A percentile compares a stretch with the other conserved stretches of the same genome.
Evolutionary conservation across 768 basidiomycete species (phyloP).

Genomic region (Russula olivacea): DNA sequence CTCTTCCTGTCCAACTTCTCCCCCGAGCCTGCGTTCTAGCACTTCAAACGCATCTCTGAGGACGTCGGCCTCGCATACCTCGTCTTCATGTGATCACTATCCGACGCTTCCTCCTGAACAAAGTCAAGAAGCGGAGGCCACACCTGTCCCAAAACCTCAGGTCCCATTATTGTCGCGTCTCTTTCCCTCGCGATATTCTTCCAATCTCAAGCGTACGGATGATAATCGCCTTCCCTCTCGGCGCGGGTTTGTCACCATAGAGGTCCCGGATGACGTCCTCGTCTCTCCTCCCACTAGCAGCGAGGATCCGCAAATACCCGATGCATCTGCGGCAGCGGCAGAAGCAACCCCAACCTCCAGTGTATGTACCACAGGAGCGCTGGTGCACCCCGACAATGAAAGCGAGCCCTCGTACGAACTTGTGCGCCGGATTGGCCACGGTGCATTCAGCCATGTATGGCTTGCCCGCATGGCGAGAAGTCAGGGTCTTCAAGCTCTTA

Average conservation of each 20-base stretch:
- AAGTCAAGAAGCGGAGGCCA: conserved; percentile 4
- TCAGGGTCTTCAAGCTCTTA: conserved; percentile 25
- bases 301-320: background rate
- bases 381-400: conserved; percentile 15
- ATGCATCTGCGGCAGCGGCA: background rate
- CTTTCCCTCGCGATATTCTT: conserved; percentile 24
- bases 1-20: conserved; percentile 18
- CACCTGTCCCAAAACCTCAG: conserved; percentile 13
- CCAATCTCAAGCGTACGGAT: conserved; percentile 8
- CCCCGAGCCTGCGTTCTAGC: conserved; percentile 24
- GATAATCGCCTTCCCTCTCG: background rate
- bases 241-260: conserved; percentile 20
- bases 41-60: conserved; percentile 20
- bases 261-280: conserved; percentile 14
- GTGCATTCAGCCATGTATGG: conserved; percentile 75
- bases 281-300: background rate
- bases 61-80: conserved; percentile 17
- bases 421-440: conserved; percentile 53
- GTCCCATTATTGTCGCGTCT: conserved; percentile 20
- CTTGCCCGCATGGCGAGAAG: conserved; percentile 45
- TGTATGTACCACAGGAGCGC: conserved; percentile 4
- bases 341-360: too few species aligned
- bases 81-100: conserved; percentile 1
- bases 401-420: conserved; percentile 38
- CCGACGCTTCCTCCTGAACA: conserved; percentile 1